Base-by-base conservation (phyloP, 257 asterid genomes). In the Echium plantagineum region DNA sequence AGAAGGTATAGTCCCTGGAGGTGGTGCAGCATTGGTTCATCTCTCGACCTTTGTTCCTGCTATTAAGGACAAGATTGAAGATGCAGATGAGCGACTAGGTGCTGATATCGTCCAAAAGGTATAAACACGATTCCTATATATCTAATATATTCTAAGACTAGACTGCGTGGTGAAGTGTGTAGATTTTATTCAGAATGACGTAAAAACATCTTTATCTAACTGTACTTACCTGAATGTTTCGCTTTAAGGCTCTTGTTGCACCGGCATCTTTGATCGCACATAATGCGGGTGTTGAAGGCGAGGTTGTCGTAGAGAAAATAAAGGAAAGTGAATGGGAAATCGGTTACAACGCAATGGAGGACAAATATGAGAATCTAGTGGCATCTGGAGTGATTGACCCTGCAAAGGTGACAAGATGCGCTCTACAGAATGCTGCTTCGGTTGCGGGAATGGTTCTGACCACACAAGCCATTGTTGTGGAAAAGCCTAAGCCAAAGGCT, bases 1-100 rank as follows among this genome's bases (percentile, higher is more conserved):
- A 79, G 99, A 93, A 78, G 99, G 99, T 49, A 89, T 93, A 55
- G 97, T 93, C 35, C 99, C 99, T 2, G 99, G 99, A 52, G 99
- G 97, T 24, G 97, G 99, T 28, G 99, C 99, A 20, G 97, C 99
- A 1, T 74, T 84, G 6, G 99, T 86, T 62, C 99, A 93, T 73
- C 81, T 93, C 35, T 86, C 97, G 1, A 69, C 78, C 19, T 65
- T 0, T 31, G 91, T 93, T 59, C 95, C 99, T 38, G 79, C 87
- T 15, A 84, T 93, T n/a, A 93, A 86, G 83, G 99, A 84, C 46
- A 78, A 63, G 60, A 64, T 93, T 6, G 94, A 83, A 63, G 97
- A 89, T 65, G 74, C 95, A 2, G 98, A 90, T 24, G 96, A 90
- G 75, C 69, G 85, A 47, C 77, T 93, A 12, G 99, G 97, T 20